A percentile compares a stretch with the other conserved stretches of the same genome.
These are phyloP conservation scores for Fusarium haematococcum DNA, from an alignment of 2,329 filamentous ascomycete species.

Conservation along the genomic window DNA sequence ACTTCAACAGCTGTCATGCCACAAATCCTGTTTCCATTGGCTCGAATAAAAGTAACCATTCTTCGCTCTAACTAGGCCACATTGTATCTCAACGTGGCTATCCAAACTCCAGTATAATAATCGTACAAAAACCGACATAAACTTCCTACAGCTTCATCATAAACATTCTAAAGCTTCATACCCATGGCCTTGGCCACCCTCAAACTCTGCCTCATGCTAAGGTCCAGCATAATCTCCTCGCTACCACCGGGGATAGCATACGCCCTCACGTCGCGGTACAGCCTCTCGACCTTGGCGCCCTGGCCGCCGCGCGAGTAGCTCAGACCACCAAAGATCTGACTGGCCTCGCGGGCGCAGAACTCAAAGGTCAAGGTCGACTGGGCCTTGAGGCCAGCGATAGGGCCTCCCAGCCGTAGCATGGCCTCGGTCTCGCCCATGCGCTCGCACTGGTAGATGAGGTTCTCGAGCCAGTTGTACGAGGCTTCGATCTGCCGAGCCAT, in stretches of 20 bases:
- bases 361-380: conserved; percentile 95
- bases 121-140: conserved; percentile 21
- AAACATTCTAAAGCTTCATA: conserved; percentile 83
- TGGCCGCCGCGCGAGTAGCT: conserved; percentile 94
- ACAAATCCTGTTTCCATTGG: neutral
- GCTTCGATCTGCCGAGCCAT: conserved; percentile 99
- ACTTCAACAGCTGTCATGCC: neutral
- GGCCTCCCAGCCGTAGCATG: conserved; percentile 94
- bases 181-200: conserved; percentile 90
- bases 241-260: conserved; percentile 96
- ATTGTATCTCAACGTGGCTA: neutral
- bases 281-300: conserved; percentile 92
- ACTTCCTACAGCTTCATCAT: conserved; percentile 83
- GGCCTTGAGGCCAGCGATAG: conserved; percentile 93
- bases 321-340: conserved; percentile 96
- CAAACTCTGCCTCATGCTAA: conserved; percentile 92
- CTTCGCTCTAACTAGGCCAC: conserved; percentile 21
- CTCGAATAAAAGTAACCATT: conserved; percentile 9
- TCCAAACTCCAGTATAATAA: conserved; percentile 24
- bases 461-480: conserved; percentile 97
- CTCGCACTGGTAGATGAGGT: conserved; percentile 91
- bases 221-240: conserved; percentile 98
- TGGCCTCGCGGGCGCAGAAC: conserved; percentile 96
- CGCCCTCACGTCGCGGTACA: conserved; percentile 94
- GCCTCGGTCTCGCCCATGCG: conserved; percentile 95